These are phyloP conservation scores for Termitomyces heimii DNA, from an alignment of 768 basidiomycete genomes.

Conservation along the genomic window DNA sequence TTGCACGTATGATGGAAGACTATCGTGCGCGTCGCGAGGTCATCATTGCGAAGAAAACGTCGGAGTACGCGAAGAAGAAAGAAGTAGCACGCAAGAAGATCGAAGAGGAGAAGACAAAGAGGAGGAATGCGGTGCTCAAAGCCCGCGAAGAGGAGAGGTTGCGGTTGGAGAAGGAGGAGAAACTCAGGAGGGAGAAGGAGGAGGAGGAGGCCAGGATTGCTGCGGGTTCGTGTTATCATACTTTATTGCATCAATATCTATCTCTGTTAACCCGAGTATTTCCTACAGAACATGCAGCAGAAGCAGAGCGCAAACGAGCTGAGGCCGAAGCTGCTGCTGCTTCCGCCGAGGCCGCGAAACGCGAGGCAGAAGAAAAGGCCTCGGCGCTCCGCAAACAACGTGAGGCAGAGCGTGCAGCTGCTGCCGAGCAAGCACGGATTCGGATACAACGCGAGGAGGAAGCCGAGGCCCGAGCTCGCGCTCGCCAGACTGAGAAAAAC, in stretches of 20 bases:
- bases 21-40: conserved; percentile 47
- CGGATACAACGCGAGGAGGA: conserved; percentile 68
- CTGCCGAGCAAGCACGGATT: conserved; percentile 47
- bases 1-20: conserved; percentile 70
- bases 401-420: conserved; percentile 43
- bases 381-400: conserved; percentile 46
- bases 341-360: conserved; percentile 49
- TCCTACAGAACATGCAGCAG: conserved; percentile 43
- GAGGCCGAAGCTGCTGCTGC: conserved; percentile 46
- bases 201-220: conserved; percentile 43
- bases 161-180: conserved; percentile 34
- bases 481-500: conserved; percentile 34
- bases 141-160: conserved; percentile 53
- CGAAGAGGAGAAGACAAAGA: conserved; percentile 79
- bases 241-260: not conserved
- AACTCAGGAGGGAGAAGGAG: conserved; percentile 38
- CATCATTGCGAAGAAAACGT: conserved; percentile 51
- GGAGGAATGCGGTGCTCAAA: conserved; percentile 49
- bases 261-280: not conserved
- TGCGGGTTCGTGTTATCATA: conserved; percentile 37
- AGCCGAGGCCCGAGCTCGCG: conserved; percentile 41
- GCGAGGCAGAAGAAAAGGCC: conserved; percentile 54
- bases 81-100: conserved; percentile 62
- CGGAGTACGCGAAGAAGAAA: conserved; percentile 58
- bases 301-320: conserved; percentile 40